Conservation (phyloP, 176 grass and related monocot species). For the Oryza punctata region DNA sequence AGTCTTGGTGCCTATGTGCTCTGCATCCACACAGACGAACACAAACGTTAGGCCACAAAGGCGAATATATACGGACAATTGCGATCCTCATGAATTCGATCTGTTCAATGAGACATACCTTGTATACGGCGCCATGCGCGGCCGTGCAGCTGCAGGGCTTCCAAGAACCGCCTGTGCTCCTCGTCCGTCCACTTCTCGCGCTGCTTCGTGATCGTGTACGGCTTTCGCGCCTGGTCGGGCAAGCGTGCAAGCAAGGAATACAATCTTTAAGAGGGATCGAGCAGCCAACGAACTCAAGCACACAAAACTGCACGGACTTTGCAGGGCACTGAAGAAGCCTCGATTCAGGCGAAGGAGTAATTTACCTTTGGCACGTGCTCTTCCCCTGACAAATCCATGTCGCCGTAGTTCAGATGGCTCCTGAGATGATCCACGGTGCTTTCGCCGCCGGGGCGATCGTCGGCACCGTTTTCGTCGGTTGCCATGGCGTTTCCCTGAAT, state of each 20-base stretch:
- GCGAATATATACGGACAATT: neutral
- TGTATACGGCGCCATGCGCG: conserved; percentile 92
- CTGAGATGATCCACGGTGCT: neutral
- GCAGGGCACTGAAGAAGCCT: neutral
- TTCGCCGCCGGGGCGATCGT: neutral
- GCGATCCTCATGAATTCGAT: too few relatives aligned
- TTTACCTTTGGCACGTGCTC: conserved; percentile 65
- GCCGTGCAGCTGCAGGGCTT: conserved; percentile 82
- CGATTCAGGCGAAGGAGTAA: neutral
- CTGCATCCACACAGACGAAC: conserved; percentile 42
- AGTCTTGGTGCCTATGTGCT: conserved; percentile 90
- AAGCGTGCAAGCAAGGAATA: conserved; percentile 15
- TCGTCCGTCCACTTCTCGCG: conserved; percentile 94
- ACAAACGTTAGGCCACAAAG: neutral
- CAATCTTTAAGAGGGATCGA: neutral
- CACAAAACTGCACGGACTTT: neutral
- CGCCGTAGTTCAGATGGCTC: neutral
- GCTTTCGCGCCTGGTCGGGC: conserved; percentile 70
- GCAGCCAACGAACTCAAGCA: neutral
- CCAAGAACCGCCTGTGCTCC: conserved; percentile 82
- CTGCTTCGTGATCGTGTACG: conserved; percentile 97
- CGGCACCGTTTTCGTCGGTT: conserved; percentile 17
- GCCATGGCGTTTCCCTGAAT: conserved; percentile 34
- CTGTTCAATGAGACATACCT: conserved; percentile 36
- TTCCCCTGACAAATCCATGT: conserved; percentile 53